Evolutionary conservation across 768 basidiomycete genomes (phyloP), one percentile per base, ranked within the genome.

Genomic region (Lenzites betulinus): DNA sequence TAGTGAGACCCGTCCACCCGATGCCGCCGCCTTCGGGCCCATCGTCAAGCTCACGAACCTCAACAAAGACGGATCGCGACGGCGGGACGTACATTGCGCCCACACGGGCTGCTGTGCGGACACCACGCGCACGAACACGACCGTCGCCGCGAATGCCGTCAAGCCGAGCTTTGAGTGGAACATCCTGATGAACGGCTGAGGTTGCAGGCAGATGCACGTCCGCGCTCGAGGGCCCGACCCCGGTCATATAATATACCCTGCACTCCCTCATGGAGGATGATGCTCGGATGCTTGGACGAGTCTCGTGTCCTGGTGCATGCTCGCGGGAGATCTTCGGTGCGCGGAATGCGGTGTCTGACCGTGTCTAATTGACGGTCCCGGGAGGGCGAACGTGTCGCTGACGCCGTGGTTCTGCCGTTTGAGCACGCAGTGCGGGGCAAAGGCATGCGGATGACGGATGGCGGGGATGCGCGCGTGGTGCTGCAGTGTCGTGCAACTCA

Each of bases 61-160:
- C 11, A 13, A 18, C 7, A 20, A 22, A n/a, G 30, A 11, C 4
- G 6, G 30, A 51, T 7, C 2, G n/a, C 13, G 15, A 12, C 15
- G 20, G 38, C 2, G 12, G 12, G 3, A 54, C 64, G 26, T 50
- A 65, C 66, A 64, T 50, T 65, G 66, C 26, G 58, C 66, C 57
- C 61, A 67, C 7, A 54, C 63, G 2, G 60, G 54, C 55, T 58
- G 58, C 50, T 64, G 66, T 6, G 66, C 66, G 13, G 57, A 30
- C 26, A 36, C 61, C 6, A 63, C 42, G 7, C 51, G 59, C 42
- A 64, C 57, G 28, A 59, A 56, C 12, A 44, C 62, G 11, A 58
- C 62, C 26, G 56, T 39, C 38, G 38, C 41, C 36, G 57, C 56
- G 33, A 62, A 59, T 33, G 49, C 47, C 36, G 58, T 47, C 42